Percentiles rank a stretch among this genome's conserved stretches.
Evolutionary conservation across 192 early-diverging fungal genomes (phyloP).

Genomic region (Dimargaris cristalligena): DNA sequence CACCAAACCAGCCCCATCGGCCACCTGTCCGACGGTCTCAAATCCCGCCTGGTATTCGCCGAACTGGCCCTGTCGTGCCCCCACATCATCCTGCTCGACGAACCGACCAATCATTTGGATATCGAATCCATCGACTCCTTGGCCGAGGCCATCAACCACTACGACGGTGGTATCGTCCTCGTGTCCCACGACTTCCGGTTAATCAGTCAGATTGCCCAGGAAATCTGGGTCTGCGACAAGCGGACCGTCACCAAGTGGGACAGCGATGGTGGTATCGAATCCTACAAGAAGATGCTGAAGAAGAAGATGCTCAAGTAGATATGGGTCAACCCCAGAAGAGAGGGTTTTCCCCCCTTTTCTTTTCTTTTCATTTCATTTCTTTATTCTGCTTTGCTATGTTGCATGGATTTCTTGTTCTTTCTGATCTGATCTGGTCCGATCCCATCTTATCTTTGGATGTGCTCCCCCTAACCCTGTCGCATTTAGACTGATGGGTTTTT

Average conservation of each 20-base stretch:
- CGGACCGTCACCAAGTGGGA: slow-evolving; percentile 55
- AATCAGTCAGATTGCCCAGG: slow-evolving; percentile 85
- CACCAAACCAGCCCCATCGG: slow-evolving; percentile 82
- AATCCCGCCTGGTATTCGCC: slow-evolving; percentile 75
- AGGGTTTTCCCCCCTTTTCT: background rate
- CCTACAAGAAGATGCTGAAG: slow-evolving; percentile 81
- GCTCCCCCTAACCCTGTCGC: too few relatives aligned
- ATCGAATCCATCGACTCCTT: slow-evolving; percentile 86
- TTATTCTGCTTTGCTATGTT: slow-evolving; percentile 18
- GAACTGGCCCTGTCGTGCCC: slow-evolving; percentile 48
- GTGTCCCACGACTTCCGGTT: slow-evolving; percentile 99
- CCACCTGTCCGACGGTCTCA: slow-evolving; percentile 87
- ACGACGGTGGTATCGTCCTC: slow-evolving; percentile 89
- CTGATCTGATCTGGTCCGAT: too few relatives aligned
- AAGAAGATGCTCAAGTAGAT: slow-evolving; percentile 54
- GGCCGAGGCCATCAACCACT: slow-evolving; percentile 88
- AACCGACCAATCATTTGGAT: slow-evolving; percentile 92
- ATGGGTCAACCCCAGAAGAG: too few relatives aligned
- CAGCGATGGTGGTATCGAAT: slow-evolving; percentile 53
- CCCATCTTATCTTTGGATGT: too few relatives aligned
- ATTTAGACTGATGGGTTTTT: too few relatives aligned
- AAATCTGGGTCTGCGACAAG: slow-evolving; percentile 90
- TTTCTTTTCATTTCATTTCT: background rate
- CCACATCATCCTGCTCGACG: slow-evolving; percentile 81
- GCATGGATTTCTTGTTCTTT: too few relatives aligned